Conservation (phyloP, 2,329 filamentous ascomycete genomes). For the Onygenales sp. region DNA sequence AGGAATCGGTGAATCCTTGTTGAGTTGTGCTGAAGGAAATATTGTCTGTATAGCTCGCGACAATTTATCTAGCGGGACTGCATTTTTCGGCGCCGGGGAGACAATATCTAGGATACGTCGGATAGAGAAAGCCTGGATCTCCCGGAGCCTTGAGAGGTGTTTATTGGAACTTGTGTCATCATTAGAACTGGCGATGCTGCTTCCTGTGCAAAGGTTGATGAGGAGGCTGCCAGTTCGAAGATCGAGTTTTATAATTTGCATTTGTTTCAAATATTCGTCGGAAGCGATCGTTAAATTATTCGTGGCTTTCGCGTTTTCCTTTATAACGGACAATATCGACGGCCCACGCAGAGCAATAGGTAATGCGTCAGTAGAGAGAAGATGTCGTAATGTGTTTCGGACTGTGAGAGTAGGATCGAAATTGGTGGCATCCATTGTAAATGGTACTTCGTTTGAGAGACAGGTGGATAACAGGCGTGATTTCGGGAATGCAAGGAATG, state of each 20-base stretch:
- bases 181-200: too few relatives aligned
- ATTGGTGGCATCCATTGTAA: conserved; percentile 84
- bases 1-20: not conserved
- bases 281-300: conserved; percentile 44
- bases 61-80: conserved; percentile 33
- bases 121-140: conserved; percentile 35
- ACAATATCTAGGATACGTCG: conserved; percentile 41
- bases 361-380: conserved; percentile 50
- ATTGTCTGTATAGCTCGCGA: not conserved
- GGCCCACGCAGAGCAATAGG: conserved; percentile 61
- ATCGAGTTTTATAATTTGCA: conserved; percentile 22
- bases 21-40: not conserved
- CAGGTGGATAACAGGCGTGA: conserved; percentile 58
- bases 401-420: conserved; percentile 63
- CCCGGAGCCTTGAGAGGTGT: not conserved
- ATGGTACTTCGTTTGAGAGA: conserved; percentile 53
- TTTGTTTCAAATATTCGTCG: conserved; percentile 40
- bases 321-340: conserved; percentile 53
- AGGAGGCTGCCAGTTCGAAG: conserved; percentile 25
- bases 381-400: conserved; percentile 69
- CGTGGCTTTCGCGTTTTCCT: conserved; percentile 39
- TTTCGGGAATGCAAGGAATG: conserved; percentile 50
- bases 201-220: conserved; percentile 6
- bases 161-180: conserved; percentile 7
- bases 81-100: conserved; percentile 33